phyloP scores from a whole-genome alignment of 345 rosid species.

The Dovyalis caffra region DNA sequence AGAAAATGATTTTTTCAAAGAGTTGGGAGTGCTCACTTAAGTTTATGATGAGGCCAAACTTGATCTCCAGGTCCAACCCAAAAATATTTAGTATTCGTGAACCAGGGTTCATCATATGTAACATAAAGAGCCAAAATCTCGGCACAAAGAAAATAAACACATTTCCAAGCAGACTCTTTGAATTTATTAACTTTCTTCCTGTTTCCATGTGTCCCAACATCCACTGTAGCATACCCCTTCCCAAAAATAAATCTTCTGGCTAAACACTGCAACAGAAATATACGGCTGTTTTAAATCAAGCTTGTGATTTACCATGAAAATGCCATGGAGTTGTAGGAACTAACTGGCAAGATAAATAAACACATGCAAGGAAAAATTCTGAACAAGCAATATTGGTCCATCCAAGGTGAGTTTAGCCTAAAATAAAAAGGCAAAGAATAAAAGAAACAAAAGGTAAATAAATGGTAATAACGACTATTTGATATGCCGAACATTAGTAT shows the following conservation, averaged over 20 bases:
- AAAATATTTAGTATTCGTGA: conserved; percentile 65
- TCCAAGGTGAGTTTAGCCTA: too few relatives aligned
- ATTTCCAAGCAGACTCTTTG: conserved; percentile 99
- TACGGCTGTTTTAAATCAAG: background rate
- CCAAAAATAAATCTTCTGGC: conserved; percentile 59
- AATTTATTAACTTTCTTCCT: conserved; percentile 67
- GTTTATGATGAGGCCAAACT: conserved; percentile 88
- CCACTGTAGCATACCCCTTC: conserved; percentile 30
- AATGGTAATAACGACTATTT: too few relatives aligned
- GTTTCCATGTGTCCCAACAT: conserved; percentile 31
- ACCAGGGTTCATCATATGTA: conserved; percentile 86
- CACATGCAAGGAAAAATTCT: too few relatives aligned
- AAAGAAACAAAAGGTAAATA: too few relatives aligned
- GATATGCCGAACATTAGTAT: too few relatives aligned
- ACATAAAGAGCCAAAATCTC: conserved; percentile 74
- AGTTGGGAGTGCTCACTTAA: conserved; percentile 40
- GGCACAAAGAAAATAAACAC: conserved; percentile 76
- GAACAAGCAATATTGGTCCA: too few relatives aligned
- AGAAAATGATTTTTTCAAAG: background rate
- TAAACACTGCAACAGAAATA: conserved; percentile 48
- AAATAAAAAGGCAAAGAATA: too few relatives aligned
- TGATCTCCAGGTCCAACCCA: conserved; percentile 97
- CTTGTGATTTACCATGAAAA: background rate
- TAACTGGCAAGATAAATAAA: background rate
- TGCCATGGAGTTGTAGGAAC: too few relatives aligned